phyloP scores from a whole-genome alignment of 164 flowering plant genomes.

The Piper betle region DNA sequence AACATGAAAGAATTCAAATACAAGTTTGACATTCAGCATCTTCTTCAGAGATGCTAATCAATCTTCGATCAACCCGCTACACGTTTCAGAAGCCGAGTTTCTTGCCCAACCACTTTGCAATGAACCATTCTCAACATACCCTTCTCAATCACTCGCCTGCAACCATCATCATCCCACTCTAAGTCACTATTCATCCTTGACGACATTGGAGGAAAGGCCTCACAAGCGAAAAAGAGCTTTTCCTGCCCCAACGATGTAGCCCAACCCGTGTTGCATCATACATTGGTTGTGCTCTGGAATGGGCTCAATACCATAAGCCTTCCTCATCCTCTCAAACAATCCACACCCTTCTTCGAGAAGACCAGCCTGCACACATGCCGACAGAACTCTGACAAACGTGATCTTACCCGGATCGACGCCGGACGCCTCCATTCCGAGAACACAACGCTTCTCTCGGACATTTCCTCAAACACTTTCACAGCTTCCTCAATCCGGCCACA shows the following conservation, averaged over 20 bases:
- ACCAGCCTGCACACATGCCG: constrained; percentile 38
- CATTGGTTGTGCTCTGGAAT: constrained; percentile 30
- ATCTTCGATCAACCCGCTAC: not conserved
- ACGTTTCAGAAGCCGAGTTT: not conserved
- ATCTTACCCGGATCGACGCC: constrained; percentile 39
- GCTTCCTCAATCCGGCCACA: constrained; percentile 57
- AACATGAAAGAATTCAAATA: too few species aligned
- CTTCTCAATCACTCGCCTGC: not conserved
- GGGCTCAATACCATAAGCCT: constrained; percentile 33
- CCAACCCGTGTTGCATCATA: constrained; percentile 27
- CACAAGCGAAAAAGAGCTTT: constrained; percentile 13
- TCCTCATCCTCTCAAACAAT: constrained; percentile 31
- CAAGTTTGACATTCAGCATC: too few species aligned
- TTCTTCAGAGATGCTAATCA: too few species aligned
- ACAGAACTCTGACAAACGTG: constrained; percentile 45
- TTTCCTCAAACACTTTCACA: constrained; percentile 31
- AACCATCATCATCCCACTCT: not conserved
- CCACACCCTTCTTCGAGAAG: constrained; percentile 21
- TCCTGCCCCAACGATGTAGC: constrained; percentile 12
- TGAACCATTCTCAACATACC: not conserved
- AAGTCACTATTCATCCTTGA: not conserved
- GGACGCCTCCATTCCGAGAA: constrained; percentile 36
- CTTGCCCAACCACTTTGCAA: not conserved
- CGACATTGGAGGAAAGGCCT: not conserved
- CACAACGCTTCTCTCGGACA: constrained; percentile 37